phyloP scores from a whole-genome alignment of 495 filamentous ascomycete genomes.

The Penicillium paxilli region DNA sequence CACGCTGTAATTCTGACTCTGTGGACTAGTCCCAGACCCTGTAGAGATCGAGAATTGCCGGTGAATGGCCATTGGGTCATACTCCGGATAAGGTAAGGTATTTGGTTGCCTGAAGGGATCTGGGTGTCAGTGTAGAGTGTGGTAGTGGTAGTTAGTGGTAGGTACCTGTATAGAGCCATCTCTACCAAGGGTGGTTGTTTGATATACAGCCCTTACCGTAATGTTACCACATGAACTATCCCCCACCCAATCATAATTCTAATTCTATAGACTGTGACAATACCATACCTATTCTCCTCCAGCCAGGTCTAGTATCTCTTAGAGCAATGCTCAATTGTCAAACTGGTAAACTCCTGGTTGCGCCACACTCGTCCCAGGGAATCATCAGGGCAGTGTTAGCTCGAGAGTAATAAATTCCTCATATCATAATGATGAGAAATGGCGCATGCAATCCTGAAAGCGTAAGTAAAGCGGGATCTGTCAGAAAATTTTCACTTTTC shows the following conservation, averaged over 20 bases:
- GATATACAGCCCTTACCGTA: conserved; percentile 12
- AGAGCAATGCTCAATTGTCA: too few relatives aligned
- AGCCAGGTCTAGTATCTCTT: conserved; percentile 14
- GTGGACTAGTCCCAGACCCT: too few relatives aligned
- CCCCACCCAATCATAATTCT: conserved; percentile 14
- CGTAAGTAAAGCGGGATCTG: conserved; percentile 3
- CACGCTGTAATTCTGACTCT: background rate
- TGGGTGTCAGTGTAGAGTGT: too few relatives aligned
- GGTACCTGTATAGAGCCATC: too few relatives aligned
- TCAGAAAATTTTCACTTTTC: background rate
- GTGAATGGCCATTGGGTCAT: background rate
- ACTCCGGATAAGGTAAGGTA: background rate
- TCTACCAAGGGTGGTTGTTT: background rate
- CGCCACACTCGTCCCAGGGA: background rate
- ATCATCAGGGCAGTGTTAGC: background rate
- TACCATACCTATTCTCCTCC: conserved; percentile 8
- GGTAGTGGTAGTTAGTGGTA: too few relatives aligned
- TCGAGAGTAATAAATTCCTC: background rate
- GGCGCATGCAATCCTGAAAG: conserved; percentile 14
- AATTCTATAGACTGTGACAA: background rate
- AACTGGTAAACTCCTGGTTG: too few relatives aligned
- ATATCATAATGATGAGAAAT: conserved; percentile 8
- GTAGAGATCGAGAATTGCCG: background rate
- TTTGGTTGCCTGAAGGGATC: background rate
- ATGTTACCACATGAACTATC: conserved; percentile 7